Conservation (phyloP, 2,329 filamentous ascomycete genomes). For the Lojkania enalia region DNA sequence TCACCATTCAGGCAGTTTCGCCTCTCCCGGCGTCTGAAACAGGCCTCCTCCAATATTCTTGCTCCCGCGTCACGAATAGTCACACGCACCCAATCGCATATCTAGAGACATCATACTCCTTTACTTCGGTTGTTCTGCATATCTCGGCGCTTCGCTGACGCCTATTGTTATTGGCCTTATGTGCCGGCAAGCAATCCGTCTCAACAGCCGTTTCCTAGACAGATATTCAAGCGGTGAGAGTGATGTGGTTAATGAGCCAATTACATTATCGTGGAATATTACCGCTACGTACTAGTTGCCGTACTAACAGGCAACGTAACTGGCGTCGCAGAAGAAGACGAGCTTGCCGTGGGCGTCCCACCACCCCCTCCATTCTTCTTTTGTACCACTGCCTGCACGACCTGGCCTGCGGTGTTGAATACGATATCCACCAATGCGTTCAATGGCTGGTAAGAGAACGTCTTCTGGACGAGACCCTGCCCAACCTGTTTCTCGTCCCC, state of each 20-base stretch:
- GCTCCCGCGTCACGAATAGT: background rate
- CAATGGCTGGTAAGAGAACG: conserved; percentile 56
- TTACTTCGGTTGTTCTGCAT: background rate
- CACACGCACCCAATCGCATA: background rate
- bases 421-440: conserved; percentile 59
- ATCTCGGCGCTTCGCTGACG: background rate
- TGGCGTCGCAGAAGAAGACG: conserved; percentile 34
- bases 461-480: conserved; percentile 53
- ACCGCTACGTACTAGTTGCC: conserved; percentile 16
- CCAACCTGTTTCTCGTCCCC: conserved; percentile 40
- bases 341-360: conserved; percentile 22
- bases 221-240: no score
- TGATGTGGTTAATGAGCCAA: no score
- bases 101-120: background rate
- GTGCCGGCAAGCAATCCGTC: no score
- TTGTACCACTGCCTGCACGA: conserved; percentile 55
- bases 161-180: no score
- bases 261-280: conserved; percentile 11
- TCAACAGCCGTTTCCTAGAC: no score
- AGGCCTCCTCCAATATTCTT: no score
- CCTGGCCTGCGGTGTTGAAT: conserved; percentile 59
- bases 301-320: conserved; percentile 35
- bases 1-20: background rate
- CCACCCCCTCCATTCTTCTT: conserved; percentile 33
- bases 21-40: background rate